These are phyloP conservation scores for Eutrema japonicum DNA, from an alignment of 345 rosid genomes.

Conservation along the genomic window DNA sequence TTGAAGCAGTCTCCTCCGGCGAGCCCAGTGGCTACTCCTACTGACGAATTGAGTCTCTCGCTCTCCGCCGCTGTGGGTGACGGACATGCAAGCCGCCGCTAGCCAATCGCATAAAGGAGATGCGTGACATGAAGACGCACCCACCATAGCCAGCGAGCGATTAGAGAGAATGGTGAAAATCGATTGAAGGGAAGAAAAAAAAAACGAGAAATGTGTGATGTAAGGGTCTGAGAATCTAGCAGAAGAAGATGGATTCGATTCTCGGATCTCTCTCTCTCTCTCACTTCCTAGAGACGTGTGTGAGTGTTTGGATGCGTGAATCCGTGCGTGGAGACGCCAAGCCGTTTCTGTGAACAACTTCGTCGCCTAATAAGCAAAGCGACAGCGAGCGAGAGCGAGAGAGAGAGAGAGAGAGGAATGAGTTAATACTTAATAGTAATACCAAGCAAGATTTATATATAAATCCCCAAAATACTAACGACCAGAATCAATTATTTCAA, in stretches of 20 bases:
- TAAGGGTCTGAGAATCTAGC: constrained; percentile 20
- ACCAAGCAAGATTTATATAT: not conserved
- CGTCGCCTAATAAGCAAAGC: not conserved
- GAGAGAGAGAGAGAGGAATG: too few species aligned
- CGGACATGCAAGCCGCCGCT: constrained; percentile 32
- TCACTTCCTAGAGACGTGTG: not conserved
- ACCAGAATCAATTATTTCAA: not conserved
- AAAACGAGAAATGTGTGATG: constrained; percentile 22
- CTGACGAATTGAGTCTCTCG: not conserved
- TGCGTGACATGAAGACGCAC: constrained; percentile 30
- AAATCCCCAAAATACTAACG: constrained; percentile 8
- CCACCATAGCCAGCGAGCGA: constrained; percentile 1
- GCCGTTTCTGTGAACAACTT: not conserved
- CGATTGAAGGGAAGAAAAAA: not conserved
- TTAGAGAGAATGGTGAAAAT: not conserved
- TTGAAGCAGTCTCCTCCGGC: not conserved
- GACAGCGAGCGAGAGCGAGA: not conserved
- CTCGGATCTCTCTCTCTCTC: constrained; percentile 17
- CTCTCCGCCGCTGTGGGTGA: not conserved
- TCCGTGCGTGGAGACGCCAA: constrained; percentile 11
- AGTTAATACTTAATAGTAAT: too few species aligned
- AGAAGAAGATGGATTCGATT: constrained; percentile 22
- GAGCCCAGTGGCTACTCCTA: not conserved
- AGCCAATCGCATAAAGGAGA: constrained; percentile 29
- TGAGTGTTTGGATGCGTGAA: constrained; percentile 17